Conservation (phyloP, 345 rosid genomes). For the Clausena lansium region DNA sequence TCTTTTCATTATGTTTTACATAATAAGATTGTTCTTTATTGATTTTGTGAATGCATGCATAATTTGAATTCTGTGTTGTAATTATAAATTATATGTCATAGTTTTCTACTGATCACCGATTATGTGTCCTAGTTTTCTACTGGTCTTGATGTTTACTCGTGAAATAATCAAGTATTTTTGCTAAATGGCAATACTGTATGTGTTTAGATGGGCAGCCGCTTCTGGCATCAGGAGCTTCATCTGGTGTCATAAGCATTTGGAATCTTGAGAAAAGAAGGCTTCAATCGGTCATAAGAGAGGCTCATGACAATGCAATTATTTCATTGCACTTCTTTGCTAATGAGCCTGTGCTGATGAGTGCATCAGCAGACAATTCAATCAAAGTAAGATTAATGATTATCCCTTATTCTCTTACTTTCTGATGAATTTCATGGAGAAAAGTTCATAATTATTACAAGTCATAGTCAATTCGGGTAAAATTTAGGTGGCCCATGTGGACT, state of each 20-base stretch:
- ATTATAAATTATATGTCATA: neutral
- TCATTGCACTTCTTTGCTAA: conserved; percentile 87
- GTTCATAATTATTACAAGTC: neutral
- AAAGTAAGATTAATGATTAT: conserved; percentile 49
- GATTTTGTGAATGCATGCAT: neutral
- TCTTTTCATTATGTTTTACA: neutral
- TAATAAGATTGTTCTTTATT: neutral
- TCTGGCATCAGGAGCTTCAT: conserved; percentile 92
- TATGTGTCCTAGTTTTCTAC: neutral
- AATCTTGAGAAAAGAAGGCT: conserved; percentile 92
- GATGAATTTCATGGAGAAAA: neutral
- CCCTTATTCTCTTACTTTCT: neutral
- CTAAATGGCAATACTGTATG: neutral
- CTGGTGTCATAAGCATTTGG: conserved; percentile 96
- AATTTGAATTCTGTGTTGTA: neutral
- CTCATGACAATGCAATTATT: conserved; percentile 81
- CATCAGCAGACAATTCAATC: conserved; percentile 91
- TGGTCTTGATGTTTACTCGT: conserved; percentile 9
- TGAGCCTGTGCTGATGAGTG: conserved; percentile 95
- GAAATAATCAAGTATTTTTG: neutral
- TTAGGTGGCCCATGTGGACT: neutral
- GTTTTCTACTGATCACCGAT: neutral
- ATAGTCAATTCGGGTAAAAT: neutral
- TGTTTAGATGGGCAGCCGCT: conserved; percentile 87
- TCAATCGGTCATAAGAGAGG: conserved; percentile 83